These are phyloP conservation scores for Rubia balearica DNA, from an alignment of 305 asterid genomes.

Conservation along the genomic window DNA sequence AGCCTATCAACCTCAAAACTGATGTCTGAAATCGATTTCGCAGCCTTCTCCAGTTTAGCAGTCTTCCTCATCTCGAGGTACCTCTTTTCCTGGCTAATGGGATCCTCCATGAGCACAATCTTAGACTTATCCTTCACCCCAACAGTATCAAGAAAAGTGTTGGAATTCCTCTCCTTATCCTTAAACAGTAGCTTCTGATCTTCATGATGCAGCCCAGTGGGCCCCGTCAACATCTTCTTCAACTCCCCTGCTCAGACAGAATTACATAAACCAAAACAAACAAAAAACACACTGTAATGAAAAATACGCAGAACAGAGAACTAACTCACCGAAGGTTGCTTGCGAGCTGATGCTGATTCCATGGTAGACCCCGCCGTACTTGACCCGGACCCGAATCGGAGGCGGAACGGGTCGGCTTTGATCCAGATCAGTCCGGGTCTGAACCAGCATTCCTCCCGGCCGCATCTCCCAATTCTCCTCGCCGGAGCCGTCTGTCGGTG, in stretches of 20 bases:
- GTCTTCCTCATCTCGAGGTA: constrained; percentile 64
- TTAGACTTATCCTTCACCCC: constrained; percentile 91
- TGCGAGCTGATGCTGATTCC: constrained; percentile 65
- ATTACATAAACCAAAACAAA: not conserved
- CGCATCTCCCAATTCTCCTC: constrained; percentile 71
- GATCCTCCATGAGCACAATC: constrained; percentile 71
- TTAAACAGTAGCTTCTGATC: constrained; percentile 92
- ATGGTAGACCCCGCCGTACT: constrained; percentile 63
- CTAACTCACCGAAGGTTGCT: constrained; percentile 62
- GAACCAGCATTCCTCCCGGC: constrained; percentile 91
- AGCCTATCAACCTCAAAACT: constrained; percentile 74
- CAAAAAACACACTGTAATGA: not conserved
- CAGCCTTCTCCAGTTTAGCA: constrained; percentile 63
- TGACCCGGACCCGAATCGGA: constrained; percentile 73
- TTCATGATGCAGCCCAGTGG: constrained; percentile 82
- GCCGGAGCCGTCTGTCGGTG: constrained; percentile 6
- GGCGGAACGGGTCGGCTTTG: constrained; percentile 36
- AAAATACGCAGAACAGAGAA: not conserved
- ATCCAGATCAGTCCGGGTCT: constrained; percentile 22
- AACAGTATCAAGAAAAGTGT: constrained; percentile 51
- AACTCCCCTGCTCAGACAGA: constrained; percentile 48
- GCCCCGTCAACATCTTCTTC: constrained; percentile 84
- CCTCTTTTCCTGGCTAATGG: constrained; percentile 75
- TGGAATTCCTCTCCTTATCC: constrained; percentile 78
- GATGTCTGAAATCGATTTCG: constrained; percentile 58